Conservation (phyloP, 768 basidiomycete genomes). For the Mycena vitilis region DNA sequence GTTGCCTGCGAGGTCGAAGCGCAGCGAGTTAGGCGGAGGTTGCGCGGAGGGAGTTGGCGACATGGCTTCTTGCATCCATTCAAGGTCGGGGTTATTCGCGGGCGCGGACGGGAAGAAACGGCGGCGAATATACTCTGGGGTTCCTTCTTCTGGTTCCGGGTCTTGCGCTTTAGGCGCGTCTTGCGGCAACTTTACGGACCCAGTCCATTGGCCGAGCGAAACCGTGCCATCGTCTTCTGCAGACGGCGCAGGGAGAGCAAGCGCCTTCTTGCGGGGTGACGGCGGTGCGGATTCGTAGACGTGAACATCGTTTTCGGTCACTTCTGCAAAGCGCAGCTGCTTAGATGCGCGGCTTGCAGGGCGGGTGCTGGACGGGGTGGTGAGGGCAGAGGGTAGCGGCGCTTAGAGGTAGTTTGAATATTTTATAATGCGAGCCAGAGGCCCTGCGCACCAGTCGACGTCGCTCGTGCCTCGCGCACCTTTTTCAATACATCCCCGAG, state of each 20-base stretch:
- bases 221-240: slow-evolving; percentile 47
- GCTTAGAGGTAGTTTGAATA: slow-evolving; percentile 41
- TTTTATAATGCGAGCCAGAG: neutral
- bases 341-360: slow-evolving; percentile 70
- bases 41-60: slow-evolving; percentile 40
- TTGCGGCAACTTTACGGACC: neutral
- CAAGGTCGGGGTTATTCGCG: slow-evolving; percentile 76
- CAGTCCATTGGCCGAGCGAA: slow-evolving; percentile 50
- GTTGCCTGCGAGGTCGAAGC: slow-evolving; percentile 83
- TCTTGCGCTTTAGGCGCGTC: neutral
- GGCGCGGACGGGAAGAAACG: slow-evolving; percentile 85
- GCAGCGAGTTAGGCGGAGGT: slow-evolving; percentile 56
- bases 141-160: slow-evolving; percentile 68
- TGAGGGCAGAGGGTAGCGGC: slow-evolving; percentile 58
- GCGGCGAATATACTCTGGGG: slow-evolving; percentile 84
- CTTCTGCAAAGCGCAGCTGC: slow-evolving; percentile 80
- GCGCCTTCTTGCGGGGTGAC: slow-evolving; percentile 71
- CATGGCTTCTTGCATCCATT: slow-evolving; percentile 73
- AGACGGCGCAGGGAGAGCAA: slow-evolving; percentile 69
- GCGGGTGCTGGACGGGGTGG: slow-evolving; percentile 58
- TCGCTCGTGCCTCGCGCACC: slow-evolving; percentile 61
- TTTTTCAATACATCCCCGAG: slow-evolving; percentile 71
- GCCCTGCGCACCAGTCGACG: slow-evolving; percentile 18
- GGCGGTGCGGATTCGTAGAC: slow-evolving; percentile 87
- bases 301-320: slow-evolving; percentile 79